Evolutionary conservation across 2,329 filamentous ascomycete genomes (phyloP), one percentile per base, ranked within the genome.

Genomic region (Ustulina deusta): DNA sequence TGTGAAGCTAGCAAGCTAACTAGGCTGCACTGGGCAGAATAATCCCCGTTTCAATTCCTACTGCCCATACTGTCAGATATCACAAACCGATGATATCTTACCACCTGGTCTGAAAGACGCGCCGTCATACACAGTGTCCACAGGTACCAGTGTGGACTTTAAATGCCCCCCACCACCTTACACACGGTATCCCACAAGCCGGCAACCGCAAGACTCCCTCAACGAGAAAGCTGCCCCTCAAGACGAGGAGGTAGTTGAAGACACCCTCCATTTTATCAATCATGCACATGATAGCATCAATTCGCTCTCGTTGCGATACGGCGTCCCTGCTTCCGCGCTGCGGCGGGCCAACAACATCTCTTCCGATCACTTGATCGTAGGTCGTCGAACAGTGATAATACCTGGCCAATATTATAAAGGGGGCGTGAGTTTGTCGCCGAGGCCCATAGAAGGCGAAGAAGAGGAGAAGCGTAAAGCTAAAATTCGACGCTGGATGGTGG

Each of bases 41-140:
- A 93, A 93, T 76, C 81, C 84, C 34, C 88, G 91, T 46, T 94
- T 93, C 79, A 85, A 86, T 61, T 81, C 83, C 38, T 89, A 88
- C 77, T 89, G 89, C 76, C 92, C 92, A 0, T 95, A 91, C 78
- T 96, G 93, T 77, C 93, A 95, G 79, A 86, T 93, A 72, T 89
- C 90, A 34, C 32, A 61, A 46, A 70, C 5, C 4, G 87, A 89
- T 2, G 87, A 87, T 22, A 74, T 79, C 7, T 79, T 89, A 3
- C 83, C 89, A 1, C 89, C 89, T 79, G 89, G 90, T 11, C 83
- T 93, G 27, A 86, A 84, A 74, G 87, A 91, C 66, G 90, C 91
- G n/a, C 91, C 91, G 1, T 83, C 87, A 11, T 93, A 93, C 81
- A 81, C 83, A 74, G 70, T 83, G 74, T 70, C 76, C 64, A 57